Conservation (phyloP, 768 basidiomycete genomes). For the Kwoniella bestiolae region DNA sequence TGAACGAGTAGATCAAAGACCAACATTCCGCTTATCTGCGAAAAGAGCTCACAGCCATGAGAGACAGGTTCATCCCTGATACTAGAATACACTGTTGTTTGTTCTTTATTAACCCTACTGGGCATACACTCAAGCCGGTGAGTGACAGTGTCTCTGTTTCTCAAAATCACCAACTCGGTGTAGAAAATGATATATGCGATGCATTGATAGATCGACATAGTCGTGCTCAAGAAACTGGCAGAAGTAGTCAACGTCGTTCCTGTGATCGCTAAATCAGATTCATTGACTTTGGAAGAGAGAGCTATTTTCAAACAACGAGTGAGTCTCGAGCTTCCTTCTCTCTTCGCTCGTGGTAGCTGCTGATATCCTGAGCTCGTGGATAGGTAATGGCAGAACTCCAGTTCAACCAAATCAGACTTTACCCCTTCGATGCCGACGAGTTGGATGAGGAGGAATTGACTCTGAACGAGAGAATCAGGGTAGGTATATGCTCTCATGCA, state of each 20-base stretch:
- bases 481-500: constrained; percentile 58
- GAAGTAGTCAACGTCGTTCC: constrained; percentile 99
- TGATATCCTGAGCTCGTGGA: neutral
- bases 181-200: neutral
- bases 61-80: constrained; percentile 97
- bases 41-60: constrained; percentile 98
- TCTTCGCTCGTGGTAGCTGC: neutral
- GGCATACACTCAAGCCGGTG: constrained; percentile 84
- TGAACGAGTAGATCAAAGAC: constrained; percentile 62
- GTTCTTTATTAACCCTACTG: constrained; percentile 99
- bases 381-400: constrained; percentile 92
- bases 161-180: neutral
- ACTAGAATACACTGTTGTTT: constrained; percentile 97
- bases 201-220: constrained; percentile 73
- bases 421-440: constrained; percentile 97
- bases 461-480: constrained; percentile 86
- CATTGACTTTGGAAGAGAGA: constrained; percentile 89
- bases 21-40: constrained; percentile 98
- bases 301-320: constrained; percentile 92
- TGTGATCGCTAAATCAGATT: constrained; percentile 97
- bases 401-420: constrained; percentile 89
- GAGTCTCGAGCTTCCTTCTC: constrained; percentile 27
- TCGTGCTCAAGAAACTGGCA: constrained; percentile 98
- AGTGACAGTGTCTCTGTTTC: constrained; percentile 20
- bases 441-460: constrained; percentile 88